These are phyloP conservation scores for Corymbia calophylla DNA, from an alignment of 441 rosid species.

Conservation along the genomic window DNA sequence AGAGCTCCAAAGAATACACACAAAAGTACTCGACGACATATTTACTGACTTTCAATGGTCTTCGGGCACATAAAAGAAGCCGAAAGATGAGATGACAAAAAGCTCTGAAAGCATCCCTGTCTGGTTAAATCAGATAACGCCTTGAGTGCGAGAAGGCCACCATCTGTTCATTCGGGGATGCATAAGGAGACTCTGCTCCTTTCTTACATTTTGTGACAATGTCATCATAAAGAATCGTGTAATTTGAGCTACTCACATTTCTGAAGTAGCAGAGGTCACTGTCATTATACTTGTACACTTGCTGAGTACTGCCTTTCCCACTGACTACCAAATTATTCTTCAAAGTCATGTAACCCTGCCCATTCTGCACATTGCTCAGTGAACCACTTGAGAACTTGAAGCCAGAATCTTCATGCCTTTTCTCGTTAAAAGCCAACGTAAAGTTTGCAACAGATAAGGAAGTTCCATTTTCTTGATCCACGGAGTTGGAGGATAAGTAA, in stretches of 20 bases:
- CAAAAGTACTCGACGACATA: background rate
- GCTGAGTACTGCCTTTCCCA: conserved; percentile 63
- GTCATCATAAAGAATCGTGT: conserved; percentile 52
- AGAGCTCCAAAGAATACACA: no score
- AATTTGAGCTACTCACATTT: conserved; percentile 71
- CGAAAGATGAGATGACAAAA: background rate
- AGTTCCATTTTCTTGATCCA: conserved; percentile 29
- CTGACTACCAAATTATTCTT: conserved; percentile 34
- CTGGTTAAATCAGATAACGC: background rate
- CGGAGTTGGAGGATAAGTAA: conserved; percentile 15
- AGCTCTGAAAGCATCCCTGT: background rate
- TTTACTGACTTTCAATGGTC: background rate
- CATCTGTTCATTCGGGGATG: background rate
- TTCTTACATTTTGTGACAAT: conserved; percentile 22
- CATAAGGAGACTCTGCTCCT: background rate
- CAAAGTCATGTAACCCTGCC: conserved; percentile 42
- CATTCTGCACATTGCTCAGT: conserved; percentile 51
- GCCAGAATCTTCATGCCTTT: conserved; percentile 15
- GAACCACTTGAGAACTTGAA: conserved; percentile 10
- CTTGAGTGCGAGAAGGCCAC: background rate
- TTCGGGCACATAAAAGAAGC: background rate
- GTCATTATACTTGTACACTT: conserved; percentile 42
- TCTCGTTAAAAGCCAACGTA: conserved; percentile 49
- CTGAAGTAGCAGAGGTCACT: conserved; percentile 53
- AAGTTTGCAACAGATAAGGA: conserved; percentile 25